Evolutionary conservation across 305 asterid species (phyloP), one percentile per base, ranked within the genome.

Genomic region (Ajuga reptans): DNA sequence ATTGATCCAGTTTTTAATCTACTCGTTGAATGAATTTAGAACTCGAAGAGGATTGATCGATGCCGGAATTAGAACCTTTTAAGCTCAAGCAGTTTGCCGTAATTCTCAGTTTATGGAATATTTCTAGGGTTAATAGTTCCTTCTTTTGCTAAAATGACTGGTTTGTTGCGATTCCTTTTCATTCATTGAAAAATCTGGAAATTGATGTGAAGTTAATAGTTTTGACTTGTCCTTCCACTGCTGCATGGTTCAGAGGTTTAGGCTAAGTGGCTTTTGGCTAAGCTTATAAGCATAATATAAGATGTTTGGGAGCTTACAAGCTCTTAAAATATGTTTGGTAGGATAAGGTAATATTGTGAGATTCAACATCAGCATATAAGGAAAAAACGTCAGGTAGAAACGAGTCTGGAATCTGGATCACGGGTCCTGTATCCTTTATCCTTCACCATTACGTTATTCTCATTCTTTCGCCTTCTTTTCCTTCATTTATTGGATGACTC

Each of bases 241-340:
- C 54, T 12, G 18, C 61, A 36, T 17, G 42, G 60, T 74, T 29
- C 10, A 31, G 55, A 46, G 49, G 27, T 69, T 64, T 56, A 39
- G 64, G 62, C 14, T 69, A 17, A 37, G 46, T 51, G 29, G 64
- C 72, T n/a, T n/a, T n/a, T n/a, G n/a, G n/a, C n/a, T n/a, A n/a
- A n/a, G n/a, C n/a, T n/a, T n/a, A n/a, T n/a, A n/a, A n/a, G n/a
- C n/a, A n/a, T n/a, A n/a, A n/a, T n/a, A 21, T 1, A 21, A 21
- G 27, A 21, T 21, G 2, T 21, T 21, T 21, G 27, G 27, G 27
- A 21, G 27, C 27, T 21, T 21, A 21, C 2, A 21, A 21, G 27
- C 27, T 21, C 27, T 21, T 21, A 21, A 21, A 21, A 21, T 21
- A 47, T 46, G 55, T 15, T 16, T 18, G 65, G 33, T 27, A 2